These are phyloP conservation scores for Vigna nakashimae DNA, from an alignment of 306 rosid genomes.

Conservation along the genomic window DNA sequence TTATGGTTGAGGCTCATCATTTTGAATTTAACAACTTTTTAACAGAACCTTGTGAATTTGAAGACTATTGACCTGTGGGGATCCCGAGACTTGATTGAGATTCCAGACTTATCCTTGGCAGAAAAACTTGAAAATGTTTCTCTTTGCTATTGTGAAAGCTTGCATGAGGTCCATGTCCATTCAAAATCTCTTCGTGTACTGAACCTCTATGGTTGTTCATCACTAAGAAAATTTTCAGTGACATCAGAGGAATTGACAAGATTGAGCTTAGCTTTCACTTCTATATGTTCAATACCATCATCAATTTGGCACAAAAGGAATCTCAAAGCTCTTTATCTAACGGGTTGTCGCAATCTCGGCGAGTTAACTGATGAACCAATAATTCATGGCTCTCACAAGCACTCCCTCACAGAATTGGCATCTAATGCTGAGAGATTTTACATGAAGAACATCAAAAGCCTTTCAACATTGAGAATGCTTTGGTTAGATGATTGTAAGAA, in stretches of 20 bases:
- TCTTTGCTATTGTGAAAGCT: background rate
- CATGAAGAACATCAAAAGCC: background rate
- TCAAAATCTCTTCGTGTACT: background rate
- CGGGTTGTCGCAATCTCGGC: background rate
- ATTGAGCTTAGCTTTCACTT: background rate
- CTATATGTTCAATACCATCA: background rate
- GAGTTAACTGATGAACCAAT: slow-evolving; percentile 3
- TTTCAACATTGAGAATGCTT: background rate
- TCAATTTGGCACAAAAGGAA: background rate
- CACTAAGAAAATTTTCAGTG: slow-evolving; percentile 17
- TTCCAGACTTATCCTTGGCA: slow-evolving; percentile 37
- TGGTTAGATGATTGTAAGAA: slow-evolving; percentile 12
- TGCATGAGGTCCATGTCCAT: background rate
- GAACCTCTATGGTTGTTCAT: background rate
- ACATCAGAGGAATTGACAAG: background rate
- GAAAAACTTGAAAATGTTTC: background rate
- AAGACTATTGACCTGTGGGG: background rate
- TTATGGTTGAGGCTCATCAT: background rate
- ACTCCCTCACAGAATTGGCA: slow-evolving; percentile 11
- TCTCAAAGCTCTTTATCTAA: background rate
- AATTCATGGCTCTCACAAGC: background rate
- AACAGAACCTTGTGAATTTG: slow-evolving; percentile 25
- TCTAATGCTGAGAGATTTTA: background rate
- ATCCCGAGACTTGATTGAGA: background rate
- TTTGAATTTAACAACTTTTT: background rate